Conservation (phyloP, 31 red algal species). For the Asparagopsis taxiformis region DNA sequence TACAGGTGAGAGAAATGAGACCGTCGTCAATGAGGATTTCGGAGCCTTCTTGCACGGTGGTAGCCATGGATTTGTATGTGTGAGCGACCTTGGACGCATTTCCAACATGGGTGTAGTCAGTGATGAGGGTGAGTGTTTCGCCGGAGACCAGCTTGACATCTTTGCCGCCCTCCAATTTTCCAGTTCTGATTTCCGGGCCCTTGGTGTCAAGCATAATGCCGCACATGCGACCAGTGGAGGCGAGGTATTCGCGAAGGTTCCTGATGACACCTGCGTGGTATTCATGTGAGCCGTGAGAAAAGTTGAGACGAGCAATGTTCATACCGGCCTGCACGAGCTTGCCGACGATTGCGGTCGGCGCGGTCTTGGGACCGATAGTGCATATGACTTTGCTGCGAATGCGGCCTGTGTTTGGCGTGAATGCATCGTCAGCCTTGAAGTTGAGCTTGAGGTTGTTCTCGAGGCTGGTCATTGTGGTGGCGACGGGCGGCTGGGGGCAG, state of each 20-base stretch:
- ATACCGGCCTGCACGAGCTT: constrained; percentile 85
- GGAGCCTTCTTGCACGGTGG: constrained; percentile 57
- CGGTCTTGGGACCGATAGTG: constrained; percentile 78
- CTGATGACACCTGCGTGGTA: constrained; percentile 73
- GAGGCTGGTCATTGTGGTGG: constrained; percentile 78
- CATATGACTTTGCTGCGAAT: constrained; percentile 90
- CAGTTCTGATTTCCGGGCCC: constrained; percentile 95
- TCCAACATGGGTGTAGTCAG: constrained; percentile 50
- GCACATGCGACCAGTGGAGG: constrained; percentile 58
- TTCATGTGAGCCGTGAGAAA: constrained; percentile 84
- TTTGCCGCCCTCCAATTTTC: constrained; percentile 57
- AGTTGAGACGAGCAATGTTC: constrained; percentile 95
- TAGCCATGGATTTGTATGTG: constrained; percentile 66
- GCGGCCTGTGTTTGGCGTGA: constrained; percentile 34
- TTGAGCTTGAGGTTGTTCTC: constrained; percentile 88
- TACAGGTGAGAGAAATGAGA: constrained; percentile 64
- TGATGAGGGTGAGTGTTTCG: constrained; percentile 51
- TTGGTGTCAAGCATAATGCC: constrained; percentile 94
- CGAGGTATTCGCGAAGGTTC: constrained; percentile 71
- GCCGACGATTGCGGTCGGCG: constrained; percentile 44
- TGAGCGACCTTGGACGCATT: constrained; percentile 50
- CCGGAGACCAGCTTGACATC: constrained; percentile 65
- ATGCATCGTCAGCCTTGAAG: constrained; percentile 53
- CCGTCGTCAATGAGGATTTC: constrained; percentile 95
- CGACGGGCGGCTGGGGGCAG: too few species aligned